Conservation (phyloP, 2,329 filamentous ascomycete species). For the Beauveria bassiana region DNA sequence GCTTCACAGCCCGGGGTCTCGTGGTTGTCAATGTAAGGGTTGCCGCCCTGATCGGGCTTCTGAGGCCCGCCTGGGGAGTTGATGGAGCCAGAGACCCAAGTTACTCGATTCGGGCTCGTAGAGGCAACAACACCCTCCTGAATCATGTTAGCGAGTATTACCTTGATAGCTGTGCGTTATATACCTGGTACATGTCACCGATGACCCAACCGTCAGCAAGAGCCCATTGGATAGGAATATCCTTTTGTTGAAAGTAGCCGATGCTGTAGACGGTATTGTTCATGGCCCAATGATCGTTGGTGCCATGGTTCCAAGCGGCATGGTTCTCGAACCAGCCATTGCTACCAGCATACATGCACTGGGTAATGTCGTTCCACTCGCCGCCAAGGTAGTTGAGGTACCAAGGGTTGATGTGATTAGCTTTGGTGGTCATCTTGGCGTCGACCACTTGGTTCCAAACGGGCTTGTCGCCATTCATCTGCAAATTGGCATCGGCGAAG, state of each 20-base stretch:
- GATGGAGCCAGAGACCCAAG: slow-evolving; percentile 42
- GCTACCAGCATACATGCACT: slow-evolving; percentile 44
- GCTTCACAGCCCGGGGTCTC: slow-evolving; percentile 37
- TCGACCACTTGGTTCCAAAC: slow-evolving; percentile 41
- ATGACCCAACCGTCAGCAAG: slow-evolving; percentile 47
- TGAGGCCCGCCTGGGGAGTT: slow-evolving; percentile 41
- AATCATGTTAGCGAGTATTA: slow-evolving; percentile 27
- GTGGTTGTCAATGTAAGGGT: slow-evolving; percentile 41
- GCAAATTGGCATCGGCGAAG: slow-evolving; percentile 48
- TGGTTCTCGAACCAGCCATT: slow-evolving; percentile 48
- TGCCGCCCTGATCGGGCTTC: slow-evolving; percentile 32
- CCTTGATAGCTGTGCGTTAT: slow-evolving; percentile 22
- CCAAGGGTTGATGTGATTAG: slow-evolving; percentile 41
- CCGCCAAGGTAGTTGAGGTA: slow-evolving; percentile 47
- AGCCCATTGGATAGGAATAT: slow-evolving; percentile 47
- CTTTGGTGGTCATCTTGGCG: slow-evolving; percentile 27
- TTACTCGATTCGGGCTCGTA: slow-evolving; percentile 45
- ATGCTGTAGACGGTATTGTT: slow-evolving; percentile 47
- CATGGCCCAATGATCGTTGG: slow-evolving; percentile 46
- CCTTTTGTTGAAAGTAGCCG: slow-evolving; percentile 41
- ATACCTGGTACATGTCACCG: slow-evolving; percentile 45
- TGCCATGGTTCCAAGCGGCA: slow-evolving; percentile 39
- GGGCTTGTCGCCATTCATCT: slow-evolving; percentile 37
- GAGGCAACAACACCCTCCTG: slow-evolving; percentile 42
- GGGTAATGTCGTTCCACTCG: slow-evolving; percentile 41